Evolutionary conservation across 2,329 filamentous ascomycete species (phyloP).

Genomic region (Trichoderma sp.): DNA sequence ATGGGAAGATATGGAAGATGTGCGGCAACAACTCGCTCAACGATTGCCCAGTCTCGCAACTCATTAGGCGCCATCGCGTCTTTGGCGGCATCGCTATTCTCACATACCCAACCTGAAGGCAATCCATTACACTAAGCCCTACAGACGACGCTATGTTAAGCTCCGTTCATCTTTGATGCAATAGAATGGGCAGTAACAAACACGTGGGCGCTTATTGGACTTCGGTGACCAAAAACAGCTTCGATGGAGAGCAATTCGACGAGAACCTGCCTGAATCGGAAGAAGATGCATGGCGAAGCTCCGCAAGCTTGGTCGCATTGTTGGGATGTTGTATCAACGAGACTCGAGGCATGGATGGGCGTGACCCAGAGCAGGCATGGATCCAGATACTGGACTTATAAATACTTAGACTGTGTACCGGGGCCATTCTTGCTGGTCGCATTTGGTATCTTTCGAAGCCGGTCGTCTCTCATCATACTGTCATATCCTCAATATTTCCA

Average conservation of each 20-base stretch:
- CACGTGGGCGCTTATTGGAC: slow-evolving; percentile 3
- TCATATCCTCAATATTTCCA: too few species aligned
- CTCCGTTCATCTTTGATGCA: neutral
- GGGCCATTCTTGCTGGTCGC: neutral
- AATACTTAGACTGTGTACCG: neutral
- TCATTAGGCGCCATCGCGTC: neutral
- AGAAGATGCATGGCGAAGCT: neutral
- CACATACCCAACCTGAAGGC: neutral
- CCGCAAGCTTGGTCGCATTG: neutral
- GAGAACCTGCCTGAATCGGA: neutral
- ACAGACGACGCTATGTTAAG: neutral
- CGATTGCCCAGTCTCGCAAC: too few species aligned
- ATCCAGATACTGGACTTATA: neutral
- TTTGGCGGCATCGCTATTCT: neutral
- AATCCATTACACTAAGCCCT: neutral
- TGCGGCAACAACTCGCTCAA: too few species aligned
- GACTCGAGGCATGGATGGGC: too few species aligned
- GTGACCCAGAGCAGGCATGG: neutral
- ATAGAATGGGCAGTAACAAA: neutral
- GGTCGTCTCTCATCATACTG: neutral
- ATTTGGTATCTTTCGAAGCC: neutral
- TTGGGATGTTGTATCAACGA: too few species aligned
- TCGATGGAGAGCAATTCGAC: neutral
- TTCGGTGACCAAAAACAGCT: slow-evolving; percentile 9
- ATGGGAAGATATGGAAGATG: too few species aligned